Evolutionary conservation across 768 basidiomycete species (phyloP).

Genomic region (Dendrothele bispora): DNA sequence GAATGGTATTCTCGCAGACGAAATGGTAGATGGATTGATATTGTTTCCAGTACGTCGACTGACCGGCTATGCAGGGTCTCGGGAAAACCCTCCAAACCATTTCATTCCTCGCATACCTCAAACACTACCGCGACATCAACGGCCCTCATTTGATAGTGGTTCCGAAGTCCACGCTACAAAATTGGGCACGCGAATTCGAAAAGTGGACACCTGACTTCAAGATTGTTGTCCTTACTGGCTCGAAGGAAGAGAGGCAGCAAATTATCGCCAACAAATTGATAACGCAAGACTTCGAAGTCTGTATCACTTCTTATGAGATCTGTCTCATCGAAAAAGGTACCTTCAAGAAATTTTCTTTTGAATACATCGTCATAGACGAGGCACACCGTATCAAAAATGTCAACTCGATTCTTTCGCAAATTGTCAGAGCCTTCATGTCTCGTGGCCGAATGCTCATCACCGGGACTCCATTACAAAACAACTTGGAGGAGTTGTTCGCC

Average conservation of each 20-base stretch:
- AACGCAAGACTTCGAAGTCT: slow-evolving; percentile 87
- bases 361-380: slow-evolving; percentile 98
- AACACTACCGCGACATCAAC: slow-evolving; percentile 68
- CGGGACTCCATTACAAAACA: slow-evolving; percentile 96
- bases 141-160: slow-evolving; percentile 97
- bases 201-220: slow-evolving; percentile 91
- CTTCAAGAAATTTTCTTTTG: slow-evolving; percentile 93
- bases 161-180: slow-evolving; percentile 97
- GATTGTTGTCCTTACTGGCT: slow-evolving; percentile 78
- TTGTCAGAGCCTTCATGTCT: slow-evolving; percentile 87
- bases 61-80: slow-evolving; percentile 63
- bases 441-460: slow-evolving; percentile 93
- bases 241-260: slow-evolving; percentile 85
- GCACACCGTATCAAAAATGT: slow-evolving; percentile 99
- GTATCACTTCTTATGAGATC: slow-evolving; percentile 96
- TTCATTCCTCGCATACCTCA: slow-evolving; percentile 93
- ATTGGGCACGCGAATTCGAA: slow-evolving; percentile 93
- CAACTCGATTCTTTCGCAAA: slow-evolving; percentile 92
- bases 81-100: slow-evolving; percentile 99
- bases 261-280: slow-evolving; percentile 79
- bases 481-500: slow-evolving; percentile 92
- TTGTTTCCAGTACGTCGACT: slow-evolving; percentile 1
- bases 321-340: slow-evolving; percentile 93
- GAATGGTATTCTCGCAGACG: slow-evolving; percentile 96
- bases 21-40: slow-evolving; percentile 61